phyloP scores from a whole-genome alignment of 2,329 filamentous ascomycete genomes.

The Amesomyces nigricolor region DNA sequence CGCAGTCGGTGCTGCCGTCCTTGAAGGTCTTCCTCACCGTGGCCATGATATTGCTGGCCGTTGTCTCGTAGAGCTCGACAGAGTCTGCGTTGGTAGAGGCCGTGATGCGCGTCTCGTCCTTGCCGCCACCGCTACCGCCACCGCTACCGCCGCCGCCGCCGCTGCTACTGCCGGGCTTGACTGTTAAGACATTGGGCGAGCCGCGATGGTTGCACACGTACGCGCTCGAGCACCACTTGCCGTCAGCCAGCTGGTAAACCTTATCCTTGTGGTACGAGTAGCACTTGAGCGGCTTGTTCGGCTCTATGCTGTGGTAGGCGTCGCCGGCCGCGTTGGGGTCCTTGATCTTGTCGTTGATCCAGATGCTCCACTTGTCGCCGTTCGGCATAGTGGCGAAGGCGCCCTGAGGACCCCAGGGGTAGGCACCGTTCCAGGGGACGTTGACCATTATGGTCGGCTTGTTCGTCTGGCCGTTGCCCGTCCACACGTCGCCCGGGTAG shows the following conservation, averaged over 20 bases:
- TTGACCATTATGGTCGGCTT: slow-evolving; percentile 5
- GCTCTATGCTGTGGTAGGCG: slow-evolving; percentile 5
- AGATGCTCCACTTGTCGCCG: slow-evolving; percentile 2
- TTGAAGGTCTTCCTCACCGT: not conserved
- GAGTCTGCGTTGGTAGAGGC: not conserved
- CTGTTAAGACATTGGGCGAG: not conserved
- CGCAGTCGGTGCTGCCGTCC: slow-evolving; percentile 1
- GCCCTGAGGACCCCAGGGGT: slow-evolving; percentile 5
- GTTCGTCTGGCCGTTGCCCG: not conserved
- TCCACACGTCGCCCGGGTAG: slow-evolving; percentile 6
- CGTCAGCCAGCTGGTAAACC: slow-evolving; percentile 6
- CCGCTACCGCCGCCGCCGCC: not conserved
- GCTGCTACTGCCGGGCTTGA: not conserved
- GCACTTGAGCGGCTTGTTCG: slow-evolving; percentile 7
- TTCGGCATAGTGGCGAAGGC: slow-evolving; percentile 4
- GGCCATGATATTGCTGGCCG: not conserved
- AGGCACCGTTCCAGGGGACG: slow-evolving; percentile 6
- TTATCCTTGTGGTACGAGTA: slow-evolving; percentile 5
- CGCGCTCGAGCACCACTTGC: slow-evolving; percentile 10
- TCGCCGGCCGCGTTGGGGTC: slow-evolving; percentile 6
- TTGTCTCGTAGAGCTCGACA: slow-evolving; percentile 3
- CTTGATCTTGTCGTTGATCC: slow-evolving; percentile 8
- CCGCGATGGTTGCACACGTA: slow-evolving; percentile 10
- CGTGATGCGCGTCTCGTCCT: slow-evolving; percentile 3
- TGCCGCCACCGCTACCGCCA: not conserved